Evolutionary conservation across 164 flowering plant genomes (phyloP), one percentile per base, ranked within the genome.

Genomic region (Warburgia ugandensis): DNA sequence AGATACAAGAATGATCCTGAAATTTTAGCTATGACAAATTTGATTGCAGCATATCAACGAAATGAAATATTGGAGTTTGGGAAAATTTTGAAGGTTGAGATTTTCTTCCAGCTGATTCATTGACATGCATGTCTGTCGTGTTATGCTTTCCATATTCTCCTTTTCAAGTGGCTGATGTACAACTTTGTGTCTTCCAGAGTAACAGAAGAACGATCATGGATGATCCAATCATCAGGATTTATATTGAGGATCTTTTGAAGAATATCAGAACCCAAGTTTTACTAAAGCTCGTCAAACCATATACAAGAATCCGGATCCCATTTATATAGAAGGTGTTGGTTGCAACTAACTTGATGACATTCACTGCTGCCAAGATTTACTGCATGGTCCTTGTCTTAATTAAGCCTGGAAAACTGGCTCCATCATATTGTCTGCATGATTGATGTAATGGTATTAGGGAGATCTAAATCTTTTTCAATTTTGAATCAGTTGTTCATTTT

Each of bases 1-100:
- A 92, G 98, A 28, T 94, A 94, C 62, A 86, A 89, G 74, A 89
- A 86, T 67, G 99, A 94, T 38, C 99, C 99, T 58, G 99, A 94
- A 62, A 89, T 94, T 47, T 66, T 94, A 59, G 99, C 97, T 16
- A 94, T 94, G 99, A 94, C 99, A 44, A 94, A 94, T 64, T 76
- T 94, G 45, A 86, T 94, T 61, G 97, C 97, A 45, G 99, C 99
- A 14, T 94, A 86, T 59, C 99, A 94, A 66, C 68, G 94, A 54
- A 94, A 94, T 74, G 99, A 94, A 54, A 94, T 94, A 43, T 43
- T 89, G 64, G 99, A 94, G 72, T 94, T 94, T 61, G 99, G 89
- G 71, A 94, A 89, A 65, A 94, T 86, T 29, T 79, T 86, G 21
- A 90, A 90, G 85, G 97, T 80, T n/a, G n/a, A n/a, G n/a, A n/a